Evolutionary conservation across 2,329 filamentous ascomycete species (phyloP).

Genomic region (Venturia asperata): DNA sequence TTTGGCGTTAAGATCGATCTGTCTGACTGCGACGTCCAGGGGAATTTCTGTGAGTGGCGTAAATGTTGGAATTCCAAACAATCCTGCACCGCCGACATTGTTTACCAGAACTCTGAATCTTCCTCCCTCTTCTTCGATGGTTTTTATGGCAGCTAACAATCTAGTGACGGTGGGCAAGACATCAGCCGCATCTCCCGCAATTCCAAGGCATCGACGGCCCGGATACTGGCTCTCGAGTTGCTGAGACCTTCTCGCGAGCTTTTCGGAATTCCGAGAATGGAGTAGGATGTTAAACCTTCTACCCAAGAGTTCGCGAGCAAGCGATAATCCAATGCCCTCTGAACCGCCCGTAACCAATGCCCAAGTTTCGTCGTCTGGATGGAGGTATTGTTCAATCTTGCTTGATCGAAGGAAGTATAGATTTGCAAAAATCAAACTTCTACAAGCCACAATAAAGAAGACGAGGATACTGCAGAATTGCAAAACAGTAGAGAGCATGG

Average conservation of each 20-base stretch:
- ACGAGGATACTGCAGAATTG: neutral
- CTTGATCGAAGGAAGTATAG: constrained; percentile 14
- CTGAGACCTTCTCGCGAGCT: constrained; percentile 38
- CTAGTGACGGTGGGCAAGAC: constrained; percentile 24
- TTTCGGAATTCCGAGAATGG: constrained; percentile 47
- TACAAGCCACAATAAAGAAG: neutral
- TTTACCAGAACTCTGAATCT: constrained; percentile 50
- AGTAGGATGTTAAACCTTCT: constrained; percentile 51
- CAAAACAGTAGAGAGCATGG: neutral
- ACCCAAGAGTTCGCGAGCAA: constrained; percentile 46
- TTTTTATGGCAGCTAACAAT: constrained; percentile 24
- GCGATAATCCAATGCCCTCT: constrained; percentile 48
- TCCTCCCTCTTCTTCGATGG: constrained; percentile 25
- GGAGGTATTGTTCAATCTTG: constrained; percentile 10
- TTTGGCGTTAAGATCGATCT: constrained; percentile 29
- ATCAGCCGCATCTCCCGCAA: constrained; percentile 41
- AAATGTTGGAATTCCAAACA: constrained; percentile 25
- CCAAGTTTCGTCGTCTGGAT: constrained; percentile 27
- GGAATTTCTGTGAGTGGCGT: constrained; percentile 25
- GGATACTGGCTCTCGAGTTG: constrained; percentile 38
- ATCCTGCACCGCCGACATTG: constrained; percentile 44
- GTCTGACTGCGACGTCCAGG: constrained; percentile 18
- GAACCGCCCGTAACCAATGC: constrained; percentile 48
- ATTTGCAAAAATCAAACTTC: neutral
- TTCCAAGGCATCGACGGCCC: constrained; percentile 31